Evolutionary conservation across 768 basidiomycete species (phyloP).

Genomic region (Russula compacta): DNA sequence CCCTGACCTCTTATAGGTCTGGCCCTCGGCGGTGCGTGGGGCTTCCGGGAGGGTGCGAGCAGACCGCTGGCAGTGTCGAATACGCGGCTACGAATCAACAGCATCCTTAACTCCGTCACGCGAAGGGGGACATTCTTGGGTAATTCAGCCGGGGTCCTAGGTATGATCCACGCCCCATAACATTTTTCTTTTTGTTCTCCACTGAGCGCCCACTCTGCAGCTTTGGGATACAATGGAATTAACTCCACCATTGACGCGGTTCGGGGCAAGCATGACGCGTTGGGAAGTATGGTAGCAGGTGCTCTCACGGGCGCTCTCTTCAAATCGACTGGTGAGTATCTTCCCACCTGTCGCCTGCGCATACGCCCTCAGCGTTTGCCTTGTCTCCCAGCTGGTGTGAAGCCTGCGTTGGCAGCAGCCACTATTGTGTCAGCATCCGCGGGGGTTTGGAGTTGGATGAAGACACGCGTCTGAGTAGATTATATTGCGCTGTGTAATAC

Average conservation of each 20-base stretch:
- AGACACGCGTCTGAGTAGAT: conserved; percentile 67
- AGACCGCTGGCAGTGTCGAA: conserved; percentile 83
- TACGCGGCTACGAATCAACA: conserved; percentile 87
- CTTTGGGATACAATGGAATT: conserved; percentile 91
- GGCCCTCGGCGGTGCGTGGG: conserved; percentile 92
- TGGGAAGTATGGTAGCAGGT: conserved; percentile 88
- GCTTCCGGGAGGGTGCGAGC: conserved; percentile 86
- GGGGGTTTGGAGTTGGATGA: conserved; percentile 91
- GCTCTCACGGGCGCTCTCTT: conserved; percentile 83
- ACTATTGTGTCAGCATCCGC: conserved; percentile 84
- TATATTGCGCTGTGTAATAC: conserved; percentile 36
- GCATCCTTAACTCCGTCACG: conserved; percentile 92
- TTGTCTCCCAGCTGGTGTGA: conserved; percentile 73
- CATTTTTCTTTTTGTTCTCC: conserved; percentile 33
- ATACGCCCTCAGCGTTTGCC: conserved; percentile 23
- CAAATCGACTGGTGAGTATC: conserved; percentile 79
- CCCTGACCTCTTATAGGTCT: conserved; percentile 68
- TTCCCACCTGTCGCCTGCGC: conserved; percentile 28
- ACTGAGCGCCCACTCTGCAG: conserved; percentile 40
- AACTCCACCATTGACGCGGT: conserved; percentile 88
- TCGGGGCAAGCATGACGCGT: conserved; percentile 85
- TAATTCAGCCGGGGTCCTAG: conserved; percentile 95
- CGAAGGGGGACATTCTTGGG: conserved; percentile 96
- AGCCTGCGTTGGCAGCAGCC: conserved; percentile 82
- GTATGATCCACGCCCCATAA: conserved; percentile 45